These are phyloP conservation scores for Endocalyx cinctus DNA, from an alignment of 2,329 filamentous ascomycete species.

Conservation along the genomic window DNA sequence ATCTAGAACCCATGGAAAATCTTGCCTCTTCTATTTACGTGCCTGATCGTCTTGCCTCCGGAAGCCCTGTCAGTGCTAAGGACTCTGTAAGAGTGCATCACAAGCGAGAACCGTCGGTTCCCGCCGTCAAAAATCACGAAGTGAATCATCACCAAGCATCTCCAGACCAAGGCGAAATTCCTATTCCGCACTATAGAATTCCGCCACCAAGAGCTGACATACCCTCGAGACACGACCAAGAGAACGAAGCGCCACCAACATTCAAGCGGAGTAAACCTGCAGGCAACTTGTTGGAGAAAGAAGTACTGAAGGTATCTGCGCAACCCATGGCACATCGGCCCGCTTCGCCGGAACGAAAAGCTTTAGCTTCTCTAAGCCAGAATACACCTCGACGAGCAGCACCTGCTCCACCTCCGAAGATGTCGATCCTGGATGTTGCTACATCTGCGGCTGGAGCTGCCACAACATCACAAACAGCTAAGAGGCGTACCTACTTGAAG, in stretches of 20 bases:
- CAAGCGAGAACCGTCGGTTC: conserved; percentile 33
- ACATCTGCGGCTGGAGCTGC: conserved; percentile 79
- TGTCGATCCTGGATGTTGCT: conserved; percentile 91
- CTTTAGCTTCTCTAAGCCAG: conserved; percentile 48
- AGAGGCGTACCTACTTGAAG: conserved; percentile 76
- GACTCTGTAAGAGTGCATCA: conserved; percentile 38
- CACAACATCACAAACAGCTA: conserved; percentile 65
- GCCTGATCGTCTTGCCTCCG: conserved; percentile 49
- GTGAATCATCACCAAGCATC: conserved; percentile 15
- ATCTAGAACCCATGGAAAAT: conserved; percentile 31
- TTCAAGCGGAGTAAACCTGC: conserved; percentile 60
- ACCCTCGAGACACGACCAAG: conserved; percentile 69
- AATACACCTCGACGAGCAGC: conserved; percentile 76
- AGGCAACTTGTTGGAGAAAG: conserved; percentile 51
- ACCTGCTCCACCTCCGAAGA: conserved; percentile 84
- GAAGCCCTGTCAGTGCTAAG: conserved; percentile 52
- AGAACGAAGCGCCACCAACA: conserved; percentile 72
- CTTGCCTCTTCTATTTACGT: conserved; percentile 41
- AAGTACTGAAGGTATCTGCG: conserved; percentile 45
- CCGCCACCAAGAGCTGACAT: conserved; percentile 52
- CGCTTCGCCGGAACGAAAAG: conserved; percentile 52
- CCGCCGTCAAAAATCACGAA: conserved; percentile 27
- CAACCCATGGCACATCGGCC: conserved; percentile 39
- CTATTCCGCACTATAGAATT: conserved; percentile 52
- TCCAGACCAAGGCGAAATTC: conserved; percentile 34